Evolutionary conservation across 2,329 filamentous ascomycete genomes (phyloP).

Genomic region (Sporothrix luriei): DNA sequence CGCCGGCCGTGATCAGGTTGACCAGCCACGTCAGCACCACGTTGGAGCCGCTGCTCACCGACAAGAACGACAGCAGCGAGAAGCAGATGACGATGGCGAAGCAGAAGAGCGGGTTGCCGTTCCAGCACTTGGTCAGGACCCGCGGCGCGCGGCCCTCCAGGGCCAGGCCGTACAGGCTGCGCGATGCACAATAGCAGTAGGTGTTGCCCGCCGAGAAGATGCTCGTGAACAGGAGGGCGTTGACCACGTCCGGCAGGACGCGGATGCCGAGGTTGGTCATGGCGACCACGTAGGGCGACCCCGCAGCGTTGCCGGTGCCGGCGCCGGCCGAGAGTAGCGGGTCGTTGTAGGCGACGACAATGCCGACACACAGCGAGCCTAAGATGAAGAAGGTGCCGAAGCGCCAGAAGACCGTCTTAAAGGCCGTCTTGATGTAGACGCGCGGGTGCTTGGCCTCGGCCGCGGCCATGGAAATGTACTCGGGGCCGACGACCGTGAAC

Average conservation of each 20-base stretch:
- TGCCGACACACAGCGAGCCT: constrained; percentile 66
- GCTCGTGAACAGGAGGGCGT: constrained; percentile 61
- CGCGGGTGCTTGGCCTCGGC: constrained; percentile 69
- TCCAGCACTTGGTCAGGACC: constrained; percentile 43
- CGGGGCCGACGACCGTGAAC: constrained; percentile 53
- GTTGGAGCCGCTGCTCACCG: constrained; percentile 43
- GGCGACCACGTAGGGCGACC: constrained; percentile 69
- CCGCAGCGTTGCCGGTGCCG: constrained; percentile 49
- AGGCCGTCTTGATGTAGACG: constrained; percentile 66
- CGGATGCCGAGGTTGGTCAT: constrained; percentile 67
- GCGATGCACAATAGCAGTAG: constrained; percentile 54
- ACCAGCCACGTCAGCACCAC: constrained; percentile 50
- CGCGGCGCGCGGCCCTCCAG: constrained; percentile 48
- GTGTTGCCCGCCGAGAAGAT: constrained; percentile 64
- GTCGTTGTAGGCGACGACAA: constrained; percentile 65
- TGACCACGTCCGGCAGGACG: constrained; percentile 68
- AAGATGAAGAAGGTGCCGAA: constrained; percentile 70
- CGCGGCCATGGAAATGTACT: constrained; percentile 69
- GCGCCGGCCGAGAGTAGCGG: constrained; percentile 48
- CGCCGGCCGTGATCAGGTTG: constrained; percentile 49
- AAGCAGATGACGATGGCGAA: constrained; percentile 45
- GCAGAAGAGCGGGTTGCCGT: constrained; percentile 49
- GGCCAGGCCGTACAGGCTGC: constrained; percentile 47
- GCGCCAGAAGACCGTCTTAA: constrained; percentile 69
- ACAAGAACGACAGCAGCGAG: constrained; percentile 47